Percentiles rank a stretch among this genome's conserved stretches.
Evolutionary conservation across 1,139 yeast genomes (phyloP).

Genomic region (Kodamaea sp.): DNA sequence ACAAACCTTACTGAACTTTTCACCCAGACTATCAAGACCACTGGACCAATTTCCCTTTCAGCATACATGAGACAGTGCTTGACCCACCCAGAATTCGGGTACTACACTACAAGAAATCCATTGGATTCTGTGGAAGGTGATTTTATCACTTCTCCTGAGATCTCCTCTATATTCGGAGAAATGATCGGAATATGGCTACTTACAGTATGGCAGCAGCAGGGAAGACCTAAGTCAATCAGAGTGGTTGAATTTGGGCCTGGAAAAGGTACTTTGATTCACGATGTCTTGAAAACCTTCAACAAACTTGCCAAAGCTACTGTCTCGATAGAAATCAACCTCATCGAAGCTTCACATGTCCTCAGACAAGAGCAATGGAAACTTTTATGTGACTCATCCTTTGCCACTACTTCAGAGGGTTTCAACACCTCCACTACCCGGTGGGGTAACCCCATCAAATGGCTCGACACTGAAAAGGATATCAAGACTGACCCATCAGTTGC

Average conservation of each 20-base stretch:
- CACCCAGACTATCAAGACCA: conserved; percentile 58
- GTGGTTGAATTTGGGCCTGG: conserved; percentile 92
- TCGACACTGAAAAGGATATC: conserved; percentile 65
- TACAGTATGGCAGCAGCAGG: conserved; percentile 61
- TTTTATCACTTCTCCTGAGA: conserved; percentile 84
- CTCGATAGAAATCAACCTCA: conserved; percentile 50
- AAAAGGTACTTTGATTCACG: conserved; percentile 75
- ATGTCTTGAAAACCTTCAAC: conserved; percentile 52
- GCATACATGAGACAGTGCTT: conserved; percentile 82
- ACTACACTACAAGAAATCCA: conserved; percentile 78
- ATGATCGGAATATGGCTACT: conserved; percentile 77
- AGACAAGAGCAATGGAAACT: conserved; percentile 55
- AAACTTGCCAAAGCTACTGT: conserved; percentile 35
- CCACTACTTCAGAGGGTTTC: conserved; percentile 32
- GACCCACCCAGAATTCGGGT: conserved; percentile 76
- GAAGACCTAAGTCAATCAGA: conserved; percentile 48
- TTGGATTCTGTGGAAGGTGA: conserved; percentile 66
- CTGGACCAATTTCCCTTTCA: conserved; percentile 76
- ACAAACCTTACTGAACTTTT: conserved; percentile 43
- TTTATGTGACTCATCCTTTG: conserved; percentile 42
- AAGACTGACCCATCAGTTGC: conserved; percentile 38
- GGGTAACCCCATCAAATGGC: conserved; percentile 64
- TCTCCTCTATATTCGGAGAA: conserved; percentile 86
- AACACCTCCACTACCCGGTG: conserved; percentile 48
- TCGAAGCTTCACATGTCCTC: conserved; percentile 74